Evolutionary conservation across 495 filamentous ascomycete species (phyloP), one percentile per base, ranked within the genome.

Genomic region (Aspergillus ostianus): DNA sequence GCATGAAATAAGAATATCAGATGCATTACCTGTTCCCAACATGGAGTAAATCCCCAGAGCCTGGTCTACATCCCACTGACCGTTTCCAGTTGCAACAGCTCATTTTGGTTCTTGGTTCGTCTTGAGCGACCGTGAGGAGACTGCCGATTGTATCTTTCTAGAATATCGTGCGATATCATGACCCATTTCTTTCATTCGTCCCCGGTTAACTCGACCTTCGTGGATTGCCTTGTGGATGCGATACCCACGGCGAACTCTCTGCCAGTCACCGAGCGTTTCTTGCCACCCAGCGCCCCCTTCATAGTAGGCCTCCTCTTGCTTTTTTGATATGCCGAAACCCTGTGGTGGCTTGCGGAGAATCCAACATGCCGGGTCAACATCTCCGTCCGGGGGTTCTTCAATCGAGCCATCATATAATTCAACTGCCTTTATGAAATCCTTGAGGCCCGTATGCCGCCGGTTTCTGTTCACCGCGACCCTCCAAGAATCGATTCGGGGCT

Each of bases 251-350:
- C 61, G 65, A 21, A 77, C 67, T 27, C 64, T 66, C 63, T 76
- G 71, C 77, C 76, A 80, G 29, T 79, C 73, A 8, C 71, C 64
- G 0, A 79, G 62, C 47, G 61, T 77, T 53, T 78, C 77, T 55
- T 78, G 76, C 73, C 74, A 78, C 13, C 74, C 76, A 3, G 70
- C 61, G 3, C 73, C 77, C 56, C 75, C 73, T 55, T 79, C 74
- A 47, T 78, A 80, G 64, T 73, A 79, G 7, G 67, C 66, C 12
- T 71, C 66, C 55, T 63, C 65, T 51, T 80, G 75, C 19, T 64
- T 66, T 13, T 61, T 69, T 1, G 76, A 76, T 57, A 76, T 64
- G 26, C 64, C 62, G 55, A 73, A 69, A 0, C 76, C 77, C 53
- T 80, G 76, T 1, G 76, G 77, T 2, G 77, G 77, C 54, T 71